phyloP scores from a whole-genome alignment of 139 green algal species.

The Tetraselmis striata region DNA sequence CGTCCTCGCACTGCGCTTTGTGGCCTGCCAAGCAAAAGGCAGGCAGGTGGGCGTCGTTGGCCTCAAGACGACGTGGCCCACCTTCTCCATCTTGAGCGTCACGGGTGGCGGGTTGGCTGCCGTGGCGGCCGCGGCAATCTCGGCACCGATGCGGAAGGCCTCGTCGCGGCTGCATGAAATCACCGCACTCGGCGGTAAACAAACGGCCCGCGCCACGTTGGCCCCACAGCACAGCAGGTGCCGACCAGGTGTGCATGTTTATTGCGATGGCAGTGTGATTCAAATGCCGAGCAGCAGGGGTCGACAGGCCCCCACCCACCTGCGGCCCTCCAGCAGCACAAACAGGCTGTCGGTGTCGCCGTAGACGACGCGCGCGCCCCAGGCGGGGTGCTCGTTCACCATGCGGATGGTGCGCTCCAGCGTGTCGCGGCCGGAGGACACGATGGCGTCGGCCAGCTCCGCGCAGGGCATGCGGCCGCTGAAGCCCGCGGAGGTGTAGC shows the following conservation, averaged over 20 bases:
- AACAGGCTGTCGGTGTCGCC: conserved; percentile 90
- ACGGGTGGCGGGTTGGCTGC: conserved; percentile 81
- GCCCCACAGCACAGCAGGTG: no score
- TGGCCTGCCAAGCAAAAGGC: no score
- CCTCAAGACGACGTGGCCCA: conserved; percentile 12
- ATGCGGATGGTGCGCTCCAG: conserved; percentile 83
- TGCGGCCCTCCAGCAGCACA: conserved; percentile 76
- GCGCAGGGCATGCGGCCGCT: conserved; percentile 89
- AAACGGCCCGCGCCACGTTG: no score
- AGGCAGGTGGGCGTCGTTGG: no score
- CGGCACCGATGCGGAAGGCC: conserved; percentile 73
- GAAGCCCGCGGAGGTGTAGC: conserved; percentile 72
- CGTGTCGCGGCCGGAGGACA: conserved; percentile 72
- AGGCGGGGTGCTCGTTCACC: conserved; percentile 7
- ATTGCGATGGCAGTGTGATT: no score
- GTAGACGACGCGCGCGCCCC: conserved; percentile 65
- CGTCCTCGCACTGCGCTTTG: no score
- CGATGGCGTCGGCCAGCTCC: conserved; percentile 94
- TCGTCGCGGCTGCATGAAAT: conserved; percentile 48
- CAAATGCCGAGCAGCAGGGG: no score
- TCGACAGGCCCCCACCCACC: neutral
- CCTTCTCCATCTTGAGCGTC: conserved; percentile 93
- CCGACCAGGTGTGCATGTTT: no score
- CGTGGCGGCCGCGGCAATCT: conserved; percentile 84
- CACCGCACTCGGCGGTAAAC: neutral